Conservation (phyloP, 257 asterid genomes). For the Solanum appendiculatum region DNA sequence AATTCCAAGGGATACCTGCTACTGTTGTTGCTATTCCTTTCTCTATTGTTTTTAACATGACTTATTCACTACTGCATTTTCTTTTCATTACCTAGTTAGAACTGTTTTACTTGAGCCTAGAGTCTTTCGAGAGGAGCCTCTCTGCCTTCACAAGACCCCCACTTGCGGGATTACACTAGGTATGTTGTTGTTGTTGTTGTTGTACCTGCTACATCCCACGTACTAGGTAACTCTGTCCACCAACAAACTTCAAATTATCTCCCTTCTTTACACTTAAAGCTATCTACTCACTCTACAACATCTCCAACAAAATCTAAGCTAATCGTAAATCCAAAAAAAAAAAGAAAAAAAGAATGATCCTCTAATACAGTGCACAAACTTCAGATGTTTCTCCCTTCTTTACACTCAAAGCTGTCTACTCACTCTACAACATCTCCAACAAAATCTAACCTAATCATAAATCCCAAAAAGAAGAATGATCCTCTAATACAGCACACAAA, state of each 20-base stretch:
- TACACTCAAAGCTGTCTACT: neutral
- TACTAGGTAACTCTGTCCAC: neutral
- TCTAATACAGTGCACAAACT: neutral
- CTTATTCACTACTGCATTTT: neutral
- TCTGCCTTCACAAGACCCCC: neutral
- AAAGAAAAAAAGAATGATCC: neutral
- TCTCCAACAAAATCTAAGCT: neutral
- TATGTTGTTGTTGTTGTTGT: neutral
- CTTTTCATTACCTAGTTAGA: neutral
- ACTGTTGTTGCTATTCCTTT: neutral
- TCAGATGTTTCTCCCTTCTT: neutral
- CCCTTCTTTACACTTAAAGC: neutral
- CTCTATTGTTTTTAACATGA: neutral
- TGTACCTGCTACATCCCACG: neutral
- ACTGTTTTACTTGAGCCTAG: neutral
- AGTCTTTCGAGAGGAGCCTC: neutral
- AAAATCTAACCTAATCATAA: neutral
- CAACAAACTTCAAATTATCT: neutral
- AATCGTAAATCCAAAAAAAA: neutral
- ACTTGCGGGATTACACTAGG: neutral
- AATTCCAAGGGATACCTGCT: neutral
- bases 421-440: neutral
- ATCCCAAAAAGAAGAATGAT: neutral
- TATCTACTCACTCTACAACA: neutral
- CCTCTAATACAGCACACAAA: neutral